Percentiles rank a stretch among this genome's conserved stretches.
Evolutionary conservation across 192 early-diverging fungal genomes (phyloP).

Genomic region (Podochytrium sp.): DNA sequence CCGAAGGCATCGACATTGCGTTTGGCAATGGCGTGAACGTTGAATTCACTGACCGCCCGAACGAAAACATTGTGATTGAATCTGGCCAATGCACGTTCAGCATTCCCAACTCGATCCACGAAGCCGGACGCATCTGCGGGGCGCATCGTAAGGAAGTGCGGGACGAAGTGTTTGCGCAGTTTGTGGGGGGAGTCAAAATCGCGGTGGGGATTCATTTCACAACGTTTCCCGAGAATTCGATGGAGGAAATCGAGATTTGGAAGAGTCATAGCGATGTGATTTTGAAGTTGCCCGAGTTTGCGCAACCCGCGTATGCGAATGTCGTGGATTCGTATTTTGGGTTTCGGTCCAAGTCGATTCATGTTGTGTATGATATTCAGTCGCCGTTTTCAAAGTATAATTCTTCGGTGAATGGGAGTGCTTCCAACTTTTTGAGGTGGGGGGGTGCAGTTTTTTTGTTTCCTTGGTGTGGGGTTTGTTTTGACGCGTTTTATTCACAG

Average conservation of each 20-base stretch:
- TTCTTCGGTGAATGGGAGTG: background rate
- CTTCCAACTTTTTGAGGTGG: conserved; percentile 24
- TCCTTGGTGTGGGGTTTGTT: background rate
- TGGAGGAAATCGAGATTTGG: conserved; percentile 7
- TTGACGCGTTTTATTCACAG: no score
- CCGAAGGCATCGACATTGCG: conserved; percentile 47
- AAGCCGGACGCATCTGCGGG: conserved; percentile 18
- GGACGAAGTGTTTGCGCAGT: conserved; percentile 34
- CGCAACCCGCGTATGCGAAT: background rate
- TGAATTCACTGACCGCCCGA: conserved; percentile 19
- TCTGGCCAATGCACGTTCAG: conserved; percentile 45
- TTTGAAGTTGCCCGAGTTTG: conserved; percentile 45
- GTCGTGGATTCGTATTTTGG: conserved; percentile 29
- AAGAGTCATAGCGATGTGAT: conserved; percentile 46
- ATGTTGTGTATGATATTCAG: conserved; percentile 33
- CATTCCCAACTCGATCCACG: conserved; percentile 30
- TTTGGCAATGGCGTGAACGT: conserved; percentile 47
- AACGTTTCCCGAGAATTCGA: conserved; percentile 2
- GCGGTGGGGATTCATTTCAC: conserved; percentile 45
- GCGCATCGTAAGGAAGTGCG: conserved; percentile 6
- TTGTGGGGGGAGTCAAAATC: conserved; percentile 51
- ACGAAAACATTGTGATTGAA: conserved; percentile 49
- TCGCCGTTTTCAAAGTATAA: conserved; percentile 2
- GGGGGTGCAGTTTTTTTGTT: background rate
- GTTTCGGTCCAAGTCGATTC: conserved; percentile 26